phyloP scores from a whole-genome alignment of 139 green algal species.

The Desmodesmus armatus region DNA sequence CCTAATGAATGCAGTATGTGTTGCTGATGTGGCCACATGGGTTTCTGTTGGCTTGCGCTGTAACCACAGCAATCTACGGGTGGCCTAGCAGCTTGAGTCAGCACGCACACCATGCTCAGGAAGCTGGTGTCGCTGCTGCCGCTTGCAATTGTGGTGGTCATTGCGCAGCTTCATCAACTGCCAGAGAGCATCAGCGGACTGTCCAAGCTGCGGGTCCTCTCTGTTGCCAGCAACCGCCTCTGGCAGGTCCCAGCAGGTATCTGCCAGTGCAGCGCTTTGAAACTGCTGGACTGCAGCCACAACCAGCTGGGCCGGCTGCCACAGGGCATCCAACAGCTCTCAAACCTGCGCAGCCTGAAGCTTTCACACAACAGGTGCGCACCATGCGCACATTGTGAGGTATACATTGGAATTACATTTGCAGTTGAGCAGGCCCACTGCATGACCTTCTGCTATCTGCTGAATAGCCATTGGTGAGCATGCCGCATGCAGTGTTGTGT shows the following conservation, averaged over 20 bases:
- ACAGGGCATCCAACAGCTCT: background rate
- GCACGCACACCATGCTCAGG: background rate
- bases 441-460: background rate
- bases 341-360: constrained; percentile 35
- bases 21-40: too few relatives aligned
- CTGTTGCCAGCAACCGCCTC: constrained; percentile 37
- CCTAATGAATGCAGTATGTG: too few relatives aligned
- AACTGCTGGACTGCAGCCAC: constrained; percentile 61
- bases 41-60: too few relatives aligned
- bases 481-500: too few relatives aligned
- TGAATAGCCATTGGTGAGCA: background rate
- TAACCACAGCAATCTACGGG: too few relatives aligned
- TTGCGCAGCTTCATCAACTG: constrained; percentile 38
- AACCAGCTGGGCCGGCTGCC: constrained; percentile 47
- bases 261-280: constrained; percentile 27
- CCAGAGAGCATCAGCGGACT: constrained; percentile 31
- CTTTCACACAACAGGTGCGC: constrained; percentile 37
- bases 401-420: background rate
- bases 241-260: constrained; percentile 37
- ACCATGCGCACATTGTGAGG: background rate
- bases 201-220: constrained; percentile 24
- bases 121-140: background rate
- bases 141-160: too few relatives aligned
- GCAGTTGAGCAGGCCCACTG: background rate
- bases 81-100: too few relatives aligned